Conservation (phyloP, 139 green algal genomes). For the Nannochloris sp. region DNA sequence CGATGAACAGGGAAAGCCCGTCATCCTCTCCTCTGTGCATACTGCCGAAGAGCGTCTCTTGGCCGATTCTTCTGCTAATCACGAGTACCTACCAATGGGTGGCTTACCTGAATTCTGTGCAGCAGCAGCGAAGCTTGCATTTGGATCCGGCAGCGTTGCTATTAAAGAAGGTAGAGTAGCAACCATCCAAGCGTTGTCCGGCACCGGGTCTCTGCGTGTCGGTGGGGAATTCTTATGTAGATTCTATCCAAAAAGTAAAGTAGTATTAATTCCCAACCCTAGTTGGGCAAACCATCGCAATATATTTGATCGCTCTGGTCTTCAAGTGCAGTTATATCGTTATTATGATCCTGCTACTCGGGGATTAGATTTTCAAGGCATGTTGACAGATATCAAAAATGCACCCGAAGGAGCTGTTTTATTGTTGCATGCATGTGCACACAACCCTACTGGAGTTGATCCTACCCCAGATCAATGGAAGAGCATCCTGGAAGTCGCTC, state of each 20-base stretch:
- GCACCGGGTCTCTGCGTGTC: constrained; percentile 87
- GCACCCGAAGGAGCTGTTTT: constrained; percentile 87
- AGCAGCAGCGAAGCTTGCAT: constrained; percentile 78
- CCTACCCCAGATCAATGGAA: constrained; percentile 92
- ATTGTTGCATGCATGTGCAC: constrained; percentile 93
- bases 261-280: constrained; percentile 75
- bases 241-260: constrained; percentile 68
- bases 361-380: constrained; percentile 92
- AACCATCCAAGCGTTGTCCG: constrained; percentile 84
- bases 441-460: constrained; percentile 99
- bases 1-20: constrained; percentile 91
- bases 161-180: constrained; percentile 65
- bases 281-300: constrained; percentile 88
- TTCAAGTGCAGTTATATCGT: constrained; percentile 83
- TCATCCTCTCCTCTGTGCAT: constrained; percentile 85
- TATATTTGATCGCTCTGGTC: constrained; percentile 37
- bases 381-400: constrained; percentile 78
- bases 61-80: constrained; percentile 67
- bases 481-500: constrained; percentile 77
- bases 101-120: constrained; percentile 83
- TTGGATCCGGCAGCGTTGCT: constrained; percentile 61
- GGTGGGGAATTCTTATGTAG: constrained; percentile 81
- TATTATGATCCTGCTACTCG: constrained; percentile 94
- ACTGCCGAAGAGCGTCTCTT: constrained; percentile 91
- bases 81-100: constrained; percentile 87